phyloP scores from a whole-genome alignment of 2,329 filamentous ascomycete genomes.

The Aspergillus clavatus region DNA sequence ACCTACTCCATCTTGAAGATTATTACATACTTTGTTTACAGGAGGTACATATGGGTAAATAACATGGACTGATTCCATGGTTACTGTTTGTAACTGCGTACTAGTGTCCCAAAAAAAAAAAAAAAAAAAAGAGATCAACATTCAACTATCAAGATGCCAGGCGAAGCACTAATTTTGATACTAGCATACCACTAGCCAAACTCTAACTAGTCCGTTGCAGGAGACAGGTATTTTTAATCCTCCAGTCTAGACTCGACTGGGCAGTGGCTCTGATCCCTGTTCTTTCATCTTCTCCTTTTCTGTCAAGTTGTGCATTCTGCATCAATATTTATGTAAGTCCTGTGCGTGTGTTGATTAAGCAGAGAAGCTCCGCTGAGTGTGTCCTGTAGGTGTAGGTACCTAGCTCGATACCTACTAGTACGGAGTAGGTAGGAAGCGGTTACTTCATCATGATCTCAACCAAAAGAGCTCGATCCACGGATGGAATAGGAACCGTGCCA shows the following conservation, averaged over 20 bases:
- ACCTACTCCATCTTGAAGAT: no score
- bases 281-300: background rate
- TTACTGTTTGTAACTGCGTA: no score
- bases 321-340: no score
- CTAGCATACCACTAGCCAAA: slow-evolving; percentile 8
- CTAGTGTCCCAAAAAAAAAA: no score
- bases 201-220: slow-evolving; percentile 2
- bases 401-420: background rate
- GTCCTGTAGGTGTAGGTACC: no score
- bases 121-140: slow-evolving; percentile 1
- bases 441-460: background rate
- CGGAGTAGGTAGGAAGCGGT: background rate
- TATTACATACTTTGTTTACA: no score
- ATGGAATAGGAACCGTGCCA: background rate
- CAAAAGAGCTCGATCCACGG: background rate
- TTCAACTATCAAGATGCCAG: no score
- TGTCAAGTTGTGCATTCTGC: background rate
- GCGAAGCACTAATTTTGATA: slow-evolving; percentile 3
- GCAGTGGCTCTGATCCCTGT: background rate
- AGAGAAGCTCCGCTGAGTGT: no score
- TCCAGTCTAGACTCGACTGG: background rate
- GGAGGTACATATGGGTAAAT: no score
- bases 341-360: no score
- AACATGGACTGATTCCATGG: no score
- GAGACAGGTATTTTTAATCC: slow-evolving; percentile 3